Evolutionary conservation across 768 basidiomycete species (phyloP).

Genomic region (Megacollybia marginata): DNA sequence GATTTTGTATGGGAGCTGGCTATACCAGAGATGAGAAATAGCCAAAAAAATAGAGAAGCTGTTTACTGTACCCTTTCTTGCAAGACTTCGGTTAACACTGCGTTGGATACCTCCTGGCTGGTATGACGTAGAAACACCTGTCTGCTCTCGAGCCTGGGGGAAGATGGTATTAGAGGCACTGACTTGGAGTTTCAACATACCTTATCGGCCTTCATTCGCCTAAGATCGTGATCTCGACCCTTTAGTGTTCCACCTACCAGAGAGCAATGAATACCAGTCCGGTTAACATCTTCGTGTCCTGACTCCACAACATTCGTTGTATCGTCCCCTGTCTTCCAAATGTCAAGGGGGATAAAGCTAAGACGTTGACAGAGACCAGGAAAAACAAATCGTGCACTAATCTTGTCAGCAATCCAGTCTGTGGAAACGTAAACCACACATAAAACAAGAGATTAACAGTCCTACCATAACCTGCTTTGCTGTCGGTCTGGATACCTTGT

Average conservation of each 20-base stretch:
- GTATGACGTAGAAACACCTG: neutral
- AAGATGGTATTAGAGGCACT: neutral
- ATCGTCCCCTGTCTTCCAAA: conserved; percentile 17
- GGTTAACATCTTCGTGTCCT: conserved; percentile 15
- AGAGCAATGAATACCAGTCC: conserved; percentile 11
- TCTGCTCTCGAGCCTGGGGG: neutral
- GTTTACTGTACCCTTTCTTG: neutral
- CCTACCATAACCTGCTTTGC: conserved; percentile 14
- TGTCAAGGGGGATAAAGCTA: conserved; percentile 18
- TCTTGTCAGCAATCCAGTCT: conserved; percentile 23
- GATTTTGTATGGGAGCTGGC: neutral
- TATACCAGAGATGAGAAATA: neutral
- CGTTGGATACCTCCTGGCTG: neutral
- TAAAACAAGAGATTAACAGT: neutral
- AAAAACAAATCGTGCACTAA: conserved; percentile 10
- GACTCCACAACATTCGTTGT: conserved; percentile 18
- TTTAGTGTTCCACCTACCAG: conserved; percentile 3
- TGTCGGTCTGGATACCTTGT: conserved; percentile 10
- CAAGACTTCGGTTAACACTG: neutral
- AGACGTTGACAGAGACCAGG: conserved; percentile 17
- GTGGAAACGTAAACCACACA: neutral
- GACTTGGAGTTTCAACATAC: neutral
- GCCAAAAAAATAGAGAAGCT: neutral
- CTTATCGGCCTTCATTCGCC: neutral
- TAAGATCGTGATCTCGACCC: conserved; percentile 2